phyloP scores from a whole-genome alignment of 108 stramenopile genomes.

The Tribonema minus region DNA sequence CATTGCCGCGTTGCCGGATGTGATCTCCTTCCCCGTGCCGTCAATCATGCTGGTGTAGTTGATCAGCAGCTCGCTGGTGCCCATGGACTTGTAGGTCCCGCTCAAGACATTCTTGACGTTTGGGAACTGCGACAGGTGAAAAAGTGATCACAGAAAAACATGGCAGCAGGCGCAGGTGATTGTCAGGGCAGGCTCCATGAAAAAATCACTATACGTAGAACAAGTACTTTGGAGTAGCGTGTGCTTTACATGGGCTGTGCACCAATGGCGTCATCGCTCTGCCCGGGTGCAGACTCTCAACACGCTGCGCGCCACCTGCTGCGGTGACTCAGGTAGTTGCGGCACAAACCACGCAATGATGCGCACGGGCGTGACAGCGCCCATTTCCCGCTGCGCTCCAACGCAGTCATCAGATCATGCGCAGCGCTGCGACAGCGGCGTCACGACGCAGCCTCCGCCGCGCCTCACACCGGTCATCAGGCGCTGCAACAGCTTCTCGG shows the following conservation, averaged over 20 bases:
- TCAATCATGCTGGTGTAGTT: constrained; percentile 16
- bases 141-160: not conserved
- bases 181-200: too few relatives aligned
- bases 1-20: too few relatives aligned
- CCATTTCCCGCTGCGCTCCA: too few relatives aligned
- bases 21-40: constrained; percentile 15
- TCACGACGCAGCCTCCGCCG: constrained; percentile 24
- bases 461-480: not conserved
- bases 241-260: constrained; percentile 21
- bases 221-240: not conserved
- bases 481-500: not conserved
- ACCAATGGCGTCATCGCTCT: constrained; percentile 16
- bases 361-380: too few relatives aligned
- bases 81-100: not conserved
- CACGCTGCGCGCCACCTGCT: too few relatives aligned
- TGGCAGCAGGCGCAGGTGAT: not conserved
- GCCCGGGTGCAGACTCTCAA: too few relatives aligned
- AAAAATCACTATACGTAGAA: not conserved
- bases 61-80: not conserved
- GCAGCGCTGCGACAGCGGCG: too few relatives aligned
- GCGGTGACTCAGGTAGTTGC: too few relatives aligned
- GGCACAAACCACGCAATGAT: too few relatives aligned
- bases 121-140: not conserved
- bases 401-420: too few relatives aligned
- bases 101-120: not conserved